Conservation (phyloP, 1,139 yeast species). For the Candida sanyaensis region DNA sequence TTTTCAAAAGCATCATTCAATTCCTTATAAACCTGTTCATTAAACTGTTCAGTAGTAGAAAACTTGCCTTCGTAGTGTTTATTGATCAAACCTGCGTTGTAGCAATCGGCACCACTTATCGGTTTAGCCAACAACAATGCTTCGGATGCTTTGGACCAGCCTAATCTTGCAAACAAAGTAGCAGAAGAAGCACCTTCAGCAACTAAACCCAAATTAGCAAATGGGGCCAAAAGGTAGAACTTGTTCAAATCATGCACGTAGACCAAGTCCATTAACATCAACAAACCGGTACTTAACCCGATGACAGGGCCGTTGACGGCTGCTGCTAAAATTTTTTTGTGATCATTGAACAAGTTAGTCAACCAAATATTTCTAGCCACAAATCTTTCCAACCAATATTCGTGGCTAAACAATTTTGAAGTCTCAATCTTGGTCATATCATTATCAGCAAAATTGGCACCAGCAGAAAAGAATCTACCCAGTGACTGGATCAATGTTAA, state of each 20-base stretch:
- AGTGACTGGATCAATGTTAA: slow-evolving; percentile 70
- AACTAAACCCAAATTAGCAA: slow-evolving; percentile 80
- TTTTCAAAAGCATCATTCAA: slow-evolving; percentile 46
- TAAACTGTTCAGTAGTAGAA: slow-evolving; percentile 60
- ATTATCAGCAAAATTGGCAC: slow-evolving; percentile 64
- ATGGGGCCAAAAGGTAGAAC: slow-evolving; percentile 70
- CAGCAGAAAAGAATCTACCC: slow-evolving; percentile 83
- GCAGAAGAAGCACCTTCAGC: slow-evolving; percentile 81
- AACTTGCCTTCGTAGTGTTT: slow-evolving; percentile 46
- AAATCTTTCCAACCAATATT: slow-evolving; percentile 60
- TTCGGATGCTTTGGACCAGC: slow-evolving; percentile 73
- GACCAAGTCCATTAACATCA: slow-evolving; percentile 74
- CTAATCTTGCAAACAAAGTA: slow-evolving; percentile 69
- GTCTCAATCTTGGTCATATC: slow-evolving; percentile 24
- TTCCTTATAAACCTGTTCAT: slow-evolving; percentile 50
- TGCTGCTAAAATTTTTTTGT: slow-evolving; percentile 68
- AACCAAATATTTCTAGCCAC: slow-evolving; percentile 71
- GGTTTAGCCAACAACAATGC: slow-evolving; percentile 73
- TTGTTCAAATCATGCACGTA: slow-evolving; percentile 62
- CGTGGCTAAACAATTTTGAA: slow-evolving; percentile 39
- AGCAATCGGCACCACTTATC: slow-evolving; percentile 60
- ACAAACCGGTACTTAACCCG: slow-evolving; percentile 76
- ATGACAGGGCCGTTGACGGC: slow-evolving; percentile 89
- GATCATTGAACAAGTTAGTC: slow-evolving; percentile 70
- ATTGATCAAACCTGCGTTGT: slow-evolving; percentile 62